Percentiles rank a stretch among this genome's conserved stretches.
Conservation (phyloP, 2,329 filamentous ascomycete genomes). For the Penicillium digitatum region DNA sequence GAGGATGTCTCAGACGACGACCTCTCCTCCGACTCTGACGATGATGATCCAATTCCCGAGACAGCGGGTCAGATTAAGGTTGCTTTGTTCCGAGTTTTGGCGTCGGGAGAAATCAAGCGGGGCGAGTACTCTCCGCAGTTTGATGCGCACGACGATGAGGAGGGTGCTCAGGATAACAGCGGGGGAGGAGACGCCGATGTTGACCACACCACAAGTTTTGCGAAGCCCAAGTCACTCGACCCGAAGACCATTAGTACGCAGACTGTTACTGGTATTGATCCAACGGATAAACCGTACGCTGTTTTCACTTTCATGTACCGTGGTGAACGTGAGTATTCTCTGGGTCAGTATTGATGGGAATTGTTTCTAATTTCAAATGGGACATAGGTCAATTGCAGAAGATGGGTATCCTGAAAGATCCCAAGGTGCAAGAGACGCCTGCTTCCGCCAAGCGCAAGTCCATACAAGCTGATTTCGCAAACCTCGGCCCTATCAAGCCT, state of each 20-base stretch:
- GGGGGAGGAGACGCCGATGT: conserved; percentile 71
- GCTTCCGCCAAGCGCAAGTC: conserved; percentile 72
- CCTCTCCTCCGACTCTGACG: conserved; percentile 62
- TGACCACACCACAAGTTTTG: conserved; percentile 96
- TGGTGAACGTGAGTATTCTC: conserved; percentile 71
- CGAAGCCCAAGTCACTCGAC: conserved; percentile 91
- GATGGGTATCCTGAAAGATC: conserved; percentile 77
- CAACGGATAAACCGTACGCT: conserved; percentile 91
- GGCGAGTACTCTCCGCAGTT: conserved; percentile 98
- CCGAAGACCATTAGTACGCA: conserved; percentile 98
- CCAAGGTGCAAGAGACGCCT: conserved; percentile 59
- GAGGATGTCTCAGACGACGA: conserved; percentile 71
- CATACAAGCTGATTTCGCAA: conserved; percentile 78
- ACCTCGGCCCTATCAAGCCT: conserved; percentile 75
- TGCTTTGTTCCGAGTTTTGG: conserved; percentile 88
- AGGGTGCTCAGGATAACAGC: conserved; percentile 59
- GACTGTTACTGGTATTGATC: conserved; percentile 97
- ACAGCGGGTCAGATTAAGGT: conserved; percentile 98
- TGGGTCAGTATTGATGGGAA: neutral
- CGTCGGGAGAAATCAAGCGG: conserved; percentile 94
- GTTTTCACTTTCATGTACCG: conserved; percentile 97
- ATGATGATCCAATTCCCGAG: conserved; percentile 83
- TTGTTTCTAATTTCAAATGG: neutral
- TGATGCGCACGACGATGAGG: conserved; percentile 91
- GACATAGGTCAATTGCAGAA: conserved; percentile 82